phyloP scores from a whole-genome alignment of 2,329 filamentous ascomycete species.

The Apiospora rasikravindrae region DNA sequence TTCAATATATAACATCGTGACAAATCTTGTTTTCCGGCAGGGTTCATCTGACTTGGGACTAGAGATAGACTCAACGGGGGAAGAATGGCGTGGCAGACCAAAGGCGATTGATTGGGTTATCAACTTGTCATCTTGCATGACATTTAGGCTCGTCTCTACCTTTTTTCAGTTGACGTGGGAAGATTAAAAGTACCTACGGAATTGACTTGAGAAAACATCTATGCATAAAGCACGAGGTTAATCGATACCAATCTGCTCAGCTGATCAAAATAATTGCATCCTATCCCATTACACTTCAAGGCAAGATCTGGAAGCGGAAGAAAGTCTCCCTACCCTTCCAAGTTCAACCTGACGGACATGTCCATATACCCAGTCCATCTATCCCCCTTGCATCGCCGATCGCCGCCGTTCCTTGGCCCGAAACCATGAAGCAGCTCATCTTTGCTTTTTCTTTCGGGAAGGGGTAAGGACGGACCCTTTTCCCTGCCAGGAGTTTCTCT shows the following conservation, averaged over 20 bases:
- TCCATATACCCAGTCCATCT: neutral
- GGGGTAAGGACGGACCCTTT: neutral
- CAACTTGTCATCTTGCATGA: neutral
- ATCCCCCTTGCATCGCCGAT: constrained; percentile 7
- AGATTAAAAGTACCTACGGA: neutral
- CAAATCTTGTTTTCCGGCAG: neutral
- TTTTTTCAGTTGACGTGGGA: neutral
- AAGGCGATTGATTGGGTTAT: constrained; percentile 7
- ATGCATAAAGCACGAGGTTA: neutral
- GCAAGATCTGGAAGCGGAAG: neutral
- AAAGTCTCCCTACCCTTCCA: neutral
- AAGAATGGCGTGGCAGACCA: neutral
- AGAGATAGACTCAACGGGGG: neutral
- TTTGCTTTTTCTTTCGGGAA: constrained; percentile 2
- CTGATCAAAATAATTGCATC: neutral
- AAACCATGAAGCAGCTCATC: constrained; percentile 7
- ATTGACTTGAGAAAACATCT: neutral
- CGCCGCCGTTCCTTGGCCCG: neutral
- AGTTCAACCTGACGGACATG: neutral
- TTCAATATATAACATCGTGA: neutral
- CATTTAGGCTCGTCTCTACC: neutral
- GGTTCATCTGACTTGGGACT: neutral
- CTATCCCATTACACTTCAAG: neutral
- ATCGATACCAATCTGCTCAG: neutral
- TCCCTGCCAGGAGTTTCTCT: neutral